A percentile compares a stretch with the other conserved stretches of the same genome.
phyloP scores from a whole-genome alignment of 768 basidiomycete species.

The Kwoniella pini region DNA sequence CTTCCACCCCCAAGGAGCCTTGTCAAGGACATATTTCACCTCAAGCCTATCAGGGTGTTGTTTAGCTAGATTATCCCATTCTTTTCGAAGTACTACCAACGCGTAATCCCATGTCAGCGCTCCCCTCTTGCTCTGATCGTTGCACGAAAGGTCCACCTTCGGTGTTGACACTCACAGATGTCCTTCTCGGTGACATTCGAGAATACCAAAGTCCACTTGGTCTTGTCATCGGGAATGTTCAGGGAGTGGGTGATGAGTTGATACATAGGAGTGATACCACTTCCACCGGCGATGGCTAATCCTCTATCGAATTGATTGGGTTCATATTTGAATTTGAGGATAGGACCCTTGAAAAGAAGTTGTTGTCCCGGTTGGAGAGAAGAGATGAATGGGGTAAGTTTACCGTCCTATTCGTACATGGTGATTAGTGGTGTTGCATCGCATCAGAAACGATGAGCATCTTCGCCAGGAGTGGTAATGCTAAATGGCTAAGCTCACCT shows the following conservation, averaged over 20 bases:
- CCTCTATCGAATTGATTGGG: slow-evolving; percentile 66
- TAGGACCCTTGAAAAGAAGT: slow-evolving; percentile 85
- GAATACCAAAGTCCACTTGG: slow-evolving; percentile 90
- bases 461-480: not conserved
- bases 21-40: slow-evolving; percentile 83
- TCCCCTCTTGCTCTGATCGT: too few species aligned
- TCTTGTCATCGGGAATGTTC: slow-evolving; percentile 73
- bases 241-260: slow-evolving; percentile 71
- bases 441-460: too few species aligned
- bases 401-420: slow-evolving; percentile 66
- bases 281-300: slow-evolving; percentile 87
- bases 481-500: slow-evolving; percentile 39
- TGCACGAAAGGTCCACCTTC: too few species aligned
- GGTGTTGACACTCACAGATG: slow-evolving; percentile 73
- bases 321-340: slow-evolving; percentile 83
- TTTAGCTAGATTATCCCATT: slow-evolving; percentile 57
- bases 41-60: slow-evolving; percentile 62
- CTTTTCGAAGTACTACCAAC: slow-evolving; percentile 49
- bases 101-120: too few species aligned
- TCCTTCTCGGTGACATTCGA: slow-evolving; percentile 87
- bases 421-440: not conserved
- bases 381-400: slow-evolving; percentile 80
- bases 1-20: slow-evolving; percentile 68
- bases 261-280: slow-evolving; percentile 68
- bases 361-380: slow-evolving; percentile 70